Percentiles rank a stretch among this genome's conserved stretches.
These are phyloP conservation scores for Talaromyces funiculosus DNA, from an alignment of 2,329 filamentous ascomycete genomes.

Conservation along the genomic window DNA sequence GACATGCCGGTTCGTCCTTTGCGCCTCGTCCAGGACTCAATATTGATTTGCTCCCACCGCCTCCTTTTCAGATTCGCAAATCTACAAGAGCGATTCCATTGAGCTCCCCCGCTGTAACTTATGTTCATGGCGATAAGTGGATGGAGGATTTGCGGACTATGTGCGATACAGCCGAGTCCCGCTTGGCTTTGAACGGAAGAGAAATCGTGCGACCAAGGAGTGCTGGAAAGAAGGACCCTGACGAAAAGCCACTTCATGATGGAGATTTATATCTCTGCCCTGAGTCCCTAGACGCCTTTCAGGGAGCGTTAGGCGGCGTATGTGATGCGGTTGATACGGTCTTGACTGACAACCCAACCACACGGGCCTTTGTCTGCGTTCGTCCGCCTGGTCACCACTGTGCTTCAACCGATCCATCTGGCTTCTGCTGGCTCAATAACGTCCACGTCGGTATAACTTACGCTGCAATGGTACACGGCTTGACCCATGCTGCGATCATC, in stretches of 20 bases:
- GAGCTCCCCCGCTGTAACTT: constrained; percentile 70
- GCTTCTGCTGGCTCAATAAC: constrained; percentile 98
- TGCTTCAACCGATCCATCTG: constrained; percentile 79
- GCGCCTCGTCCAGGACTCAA: constrained; percentile 61
- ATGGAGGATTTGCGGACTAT: constrained; percentile 85
- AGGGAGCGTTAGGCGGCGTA: constrained; percentile 86
- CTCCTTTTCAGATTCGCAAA: constrained; percentile 81
- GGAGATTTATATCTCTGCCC: constrained; percentile 87
- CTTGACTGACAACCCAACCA: constrained; percentile 60
- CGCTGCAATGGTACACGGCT: constrained; percentile 71
- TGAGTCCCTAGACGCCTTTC: constrained; percentile 79
- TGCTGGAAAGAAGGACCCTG: constrained; percentile 34
- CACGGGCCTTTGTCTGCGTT: constrained; percentile 83
- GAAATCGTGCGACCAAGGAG: constrained; percentile 63
- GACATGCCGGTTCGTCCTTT: constrained; percentile 65
- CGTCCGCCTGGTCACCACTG: constrained; percentile 95
- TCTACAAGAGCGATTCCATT: constrained; percentile 67
- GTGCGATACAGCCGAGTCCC: constrained; percentile 74
- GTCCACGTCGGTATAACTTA: constrained; percentile 96
- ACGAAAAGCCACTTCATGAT: constrained; percentile 62
- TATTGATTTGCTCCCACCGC: constrained; percentile 49
- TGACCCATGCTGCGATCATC: constrained; percentile 90
- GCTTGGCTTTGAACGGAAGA: constrained; percentile 68
- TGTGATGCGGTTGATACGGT: constrained; percentile 88
- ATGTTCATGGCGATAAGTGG: constrained; percentile 87